Percentiles rank a stretch among this genome's conserved stretches.
Conservation (phyloP, 2,329 filamentous ascomycete species). For the Exophiala oligosperma region DNA sequence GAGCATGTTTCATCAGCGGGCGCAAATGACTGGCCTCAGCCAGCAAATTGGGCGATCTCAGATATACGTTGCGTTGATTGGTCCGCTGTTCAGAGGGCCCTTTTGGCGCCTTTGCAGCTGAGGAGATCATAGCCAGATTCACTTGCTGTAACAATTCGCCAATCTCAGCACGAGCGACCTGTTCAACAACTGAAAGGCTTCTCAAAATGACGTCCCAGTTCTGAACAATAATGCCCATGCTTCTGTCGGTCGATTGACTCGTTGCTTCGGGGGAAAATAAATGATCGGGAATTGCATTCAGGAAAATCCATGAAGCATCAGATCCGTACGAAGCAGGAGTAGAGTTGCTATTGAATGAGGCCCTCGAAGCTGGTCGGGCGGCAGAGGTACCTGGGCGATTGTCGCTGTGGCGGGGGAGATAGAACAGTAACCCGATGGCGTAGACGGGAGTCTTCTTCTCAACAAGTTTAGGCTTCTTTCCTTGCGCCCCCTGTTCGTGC, state of each 20-base stretch:
- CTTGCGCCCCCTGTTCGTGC: slow-evolving; percentile 17
- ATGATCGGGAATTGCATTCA: slow-evolving; percentile 30
- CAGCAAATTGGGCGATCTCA: slow-evolving; percentile 50
- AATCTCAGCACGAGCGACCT: slow-evolving; percentile 53
- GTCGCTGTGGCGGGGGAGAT: slow-evolving; percentile 48
- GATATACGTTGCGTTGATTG: slow-evolving; percentile 50
- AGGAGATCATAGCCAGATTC: slow-evolving; percentile 38
- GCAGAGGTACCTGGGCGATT: slow-evolving; percentile 15
- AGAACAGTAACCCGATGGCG: slow-evolving; percentile 58
- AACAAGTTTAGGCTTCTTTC: slow-evolving; percentile 47
- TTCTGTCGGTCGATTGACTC: slow-evolving; percentile 43
- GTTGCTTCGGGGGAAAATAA: slow-evolving; percentile 18
- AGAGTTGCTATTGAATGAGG: slow-evolving; percentile 17
- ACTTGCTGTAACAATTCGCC: slow-evolving; percentile 50
- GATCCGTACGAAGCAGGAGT: slow-evolving; percentile 28
- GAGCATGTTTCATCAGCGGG: slow-evolving; percentile 47
- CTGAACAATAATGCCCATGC: slow-evolving; percentile 56
- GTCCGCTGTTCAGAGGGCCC: slow-evolving; percentile 49
- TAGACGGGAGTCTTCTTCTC: slow-evolving; percentile 60
- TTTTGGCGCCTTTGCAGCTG: slow-evolving; percentile 43
- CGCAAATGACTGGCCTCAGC: slow-evolving; percentile 42
- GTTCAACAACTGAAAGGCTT: slow-evolving; percentile 55
- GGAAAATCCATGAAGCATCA: slow-evolving; percentile 29
- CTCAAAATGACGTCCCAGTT: slow-evolving; percentile 62
- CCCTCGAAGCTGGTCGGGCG: slow-evolving; percentile 20